A percentile compares a stretch with the other conserved stretches of the same genome.
Conservation (phyloP, 2,329 filamentous ascomycete species). For the Proliferodiscus dingleyae region DNA sequence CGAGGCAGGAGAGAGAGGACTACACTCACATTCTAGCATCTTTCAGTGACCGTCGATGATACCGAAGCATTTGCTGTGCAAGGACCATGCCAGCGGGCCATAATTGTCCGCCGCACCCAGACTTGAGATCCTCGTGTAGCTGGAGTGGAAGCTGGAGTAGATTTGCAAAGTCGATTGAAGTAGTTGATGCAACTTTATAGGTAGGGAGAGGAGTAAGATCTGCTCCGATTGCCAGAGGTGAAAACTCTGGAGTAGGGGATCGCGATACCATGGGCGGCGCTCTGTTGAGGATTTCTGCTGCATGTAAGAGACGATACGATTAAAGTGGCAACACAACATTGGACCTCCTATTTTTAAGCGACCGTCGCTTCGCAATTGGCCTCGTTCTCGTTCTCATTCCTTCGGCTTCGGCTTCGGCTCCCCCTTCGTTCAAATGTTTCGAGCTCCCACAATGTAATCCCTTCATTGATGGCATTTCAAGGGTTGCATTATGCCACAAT, state of each 20-base stretch:
- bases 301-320: too few relatives aligned
- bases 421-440: background rate
- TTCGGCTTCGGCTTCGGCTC: background rate
- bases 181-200: constrained; percentile 51
- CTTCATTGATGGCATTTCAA: background rate
- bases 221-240: constrained; percentile 41
- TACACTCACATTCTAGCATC: constrained; percentile 63
- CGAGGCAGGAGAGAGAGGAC: constrained; percentile 1
- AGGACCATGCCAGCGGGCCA: constrained; percentile 94
- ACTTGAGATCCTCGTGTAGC: constrained; percentile 78
- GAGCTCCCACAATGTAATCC: background rate
- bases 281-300: background rate
- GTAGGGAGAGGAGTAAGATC: constrained; percentile 55
- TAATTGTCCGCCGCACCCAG: constrained; percentile 87
- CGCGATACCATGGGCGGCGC: constrained; percentile 21
- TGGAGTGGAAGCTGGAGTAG: constrained; percentile 65
- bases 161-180: constrained; percentile 62
- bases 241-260: constrained; percentile 30
- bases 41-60: constrained; percentile 58
- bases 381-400: background rate
- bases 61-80: constrained; percentile 77
- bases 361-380: background rate
- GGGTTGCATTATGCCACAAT: background rate
- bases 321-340: too few relatives aligned
- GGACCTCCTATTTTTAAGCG: background rate